A percentile compares a stretch with the other conserved stretches of the same genome.
Conservation (phyloP, 352 stramenopile species). For the Phytophthora megakarya region DNA sequence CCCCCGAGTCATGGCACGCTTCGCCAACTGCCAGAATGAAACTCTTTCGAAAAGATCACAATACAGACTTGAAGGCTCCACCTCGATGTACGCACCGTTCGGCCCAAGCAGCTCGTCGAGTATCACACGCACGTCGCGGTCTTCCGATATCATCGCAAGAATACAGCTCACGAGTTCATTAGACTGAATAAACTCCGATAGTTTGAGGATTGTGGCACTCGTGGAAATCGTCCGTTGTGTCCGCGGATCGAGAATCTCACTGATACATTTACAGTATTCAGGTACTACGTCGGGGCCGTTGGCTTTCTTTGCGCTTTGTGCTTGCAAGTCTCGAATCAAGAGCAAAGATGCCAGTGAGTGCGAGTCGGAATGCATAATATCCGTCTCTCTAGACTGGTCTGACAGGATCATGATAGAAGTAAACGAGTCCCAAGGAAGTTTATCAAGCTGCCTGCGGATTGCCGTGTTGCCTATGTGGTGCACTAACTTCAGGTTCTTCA, state of each 20-base stretch:
- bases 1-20: conserved; percentile 51
- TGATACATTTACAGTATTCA: conserved; percentile 76
- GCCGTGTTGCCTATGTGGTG: conserved; percentile 85
- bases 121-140: conserved; percentile 79
- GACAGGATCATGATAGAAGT: conserved; percentile 87
- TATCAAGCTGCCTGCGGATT: conserved; percentile 72
- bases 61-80: conserved; percentile 66
- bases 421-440: conserved; percentile 66
- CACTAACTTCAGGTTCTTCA: conserved; percentile 62
- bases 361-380: conserved; percentile 89
- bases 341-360: conserved; percentile 85
- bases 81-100: conserved; percentile 73
- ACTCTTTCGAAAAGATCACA: conserved; percentile 54
- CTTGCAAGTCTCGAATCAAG: conserved; percentile 83
- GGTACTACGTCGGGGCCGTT: conserved; percentile 4
- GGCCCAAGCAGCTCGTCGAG: conserved; percentile 79
- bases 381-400: conserved; percentile 66
- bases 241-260: conserved; percentile 86
- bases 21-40: conserved; percentile 84
- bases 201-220: conserved; percentile 68
- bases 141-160: conserved; percentile 89
- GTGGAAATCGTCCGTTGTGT: conserved; percentile 85
- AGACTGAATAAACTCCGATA: conserved; percentile 89
- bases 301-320: background rate
- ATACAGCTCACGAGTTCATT: conserved; percentile 89